Percentiles rank a stretch among this genome's conserved stretches.
These are phyloP conservation scores for Mallotus japonicus DNA, from an alignment of 441 rosid species.

Conservation along the genomic window DNA sequence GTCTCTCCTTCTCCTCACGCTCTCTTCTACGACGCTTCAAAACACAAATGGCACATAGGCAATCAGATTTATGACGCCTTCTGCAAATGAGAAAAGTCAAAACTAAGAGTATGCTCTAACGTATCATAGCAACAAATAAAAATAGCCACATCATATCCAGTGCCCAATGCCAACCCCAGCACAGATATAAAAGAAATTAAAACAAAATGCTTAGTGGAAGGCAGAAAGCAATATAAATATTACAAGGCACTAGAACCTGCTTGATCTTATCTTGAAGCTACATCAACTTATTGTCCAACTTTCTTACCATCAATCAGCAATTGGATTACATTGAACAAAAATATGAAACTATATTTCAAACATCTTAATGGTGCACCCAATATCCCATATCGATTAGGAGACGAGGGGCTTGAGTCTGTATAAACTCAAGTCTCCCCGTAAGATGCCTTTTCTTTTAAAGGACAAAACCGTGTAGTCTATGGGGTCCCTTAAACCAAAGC, in stretches of 20 bases:
- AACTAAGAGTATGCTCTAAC: neutral
- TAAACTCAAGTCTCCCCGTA: no score
- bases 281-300: constrained; percentile 1
- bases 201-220: neutral
- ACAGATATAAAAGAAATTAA: neutral
- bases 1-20: constrained; percentile 69
- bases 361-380: no score
- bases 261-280: neutral
- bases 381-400: no score
- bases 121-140: neutral
- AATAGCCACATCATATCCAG: neutral
- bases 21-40: constrained; percentile 91
- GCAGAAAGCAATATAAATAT: no score
- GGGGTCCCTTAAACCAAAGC: no score
- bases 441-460: no score
- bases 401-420: no score
- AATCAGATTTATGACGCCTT: constrained; percentile 90
- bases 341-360: neutral
- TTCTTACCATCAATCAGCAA: neutral
- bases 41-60: constrained; percentile 92
- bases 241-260: neutral
- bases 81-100: constrained; percentile 39
- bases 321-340: neutral
- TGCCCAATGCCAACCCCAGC: neutral
- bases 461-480: no score